Base-by-base conservation (phyloP, 2,329 filamentous ascomycete genomes). In the Calcarisporium arbuscula region DNA sequence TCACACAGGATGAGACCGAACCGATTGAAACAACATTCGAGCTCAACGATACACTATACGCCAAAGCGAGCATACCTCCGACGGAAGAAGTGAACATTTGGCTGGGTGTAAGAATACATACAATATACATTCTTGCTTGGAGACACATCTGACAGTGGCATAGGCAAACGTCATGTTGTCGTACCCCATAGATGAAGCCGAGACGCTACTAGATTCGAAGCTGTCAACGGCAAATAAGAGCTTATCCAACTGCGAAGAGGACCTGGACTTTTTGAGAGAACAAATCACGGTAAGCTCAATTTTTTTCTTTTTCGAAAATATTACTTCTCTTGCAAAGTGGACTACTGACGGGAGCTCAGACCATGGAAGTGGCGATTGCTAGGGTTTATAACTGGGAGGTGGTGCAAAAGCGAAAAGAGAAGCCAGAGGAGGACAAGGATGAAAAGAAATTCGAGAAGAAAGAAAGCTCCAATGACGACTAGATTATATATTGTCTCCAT, bases 381-480 rank as follows among this genome's bases (percentile, higher is more conserved):
- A 75, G 92, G 45, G 89, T 98, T n/a, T 96, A 98, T 63, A 98
- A 98, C 62, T 96, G 92, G 90, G 92, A 98, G 53, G 88, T 98
- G 5, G 86, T 90, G 28, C 85, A 95, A 68, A 86, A 94, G 64
- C 74, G 92, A 49, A 95, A 95, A 68, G 88, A 95, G 41, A 92
- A 88, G 60, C 70, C 64, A 4, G 80, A 82, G 25, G 74, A 78
- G 43, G 78, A 67, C 33, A 60, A 62, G 39, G 57, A 55, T 28
- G 54, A 58, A 31, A 54, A 61, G 39, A 60, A 61, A 30, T 53
- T 52, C 28, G n/a, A n/a, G n/a, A n/a, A n/a, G n/a, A n/a, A n/a
- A n/a, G n/a, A n/a, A n/a, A n/a, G n/a, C n/a, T n/a, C n/a, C n/a
- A n/a, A n/a, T n/a, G n/a, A n/a, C n/a, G n/a, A n/a, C n/a, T n/a